Base-by-base conservation (phyloP, 2,329 filamentous ascomycete species). In the Colletotrichum acutatum region DNA sequence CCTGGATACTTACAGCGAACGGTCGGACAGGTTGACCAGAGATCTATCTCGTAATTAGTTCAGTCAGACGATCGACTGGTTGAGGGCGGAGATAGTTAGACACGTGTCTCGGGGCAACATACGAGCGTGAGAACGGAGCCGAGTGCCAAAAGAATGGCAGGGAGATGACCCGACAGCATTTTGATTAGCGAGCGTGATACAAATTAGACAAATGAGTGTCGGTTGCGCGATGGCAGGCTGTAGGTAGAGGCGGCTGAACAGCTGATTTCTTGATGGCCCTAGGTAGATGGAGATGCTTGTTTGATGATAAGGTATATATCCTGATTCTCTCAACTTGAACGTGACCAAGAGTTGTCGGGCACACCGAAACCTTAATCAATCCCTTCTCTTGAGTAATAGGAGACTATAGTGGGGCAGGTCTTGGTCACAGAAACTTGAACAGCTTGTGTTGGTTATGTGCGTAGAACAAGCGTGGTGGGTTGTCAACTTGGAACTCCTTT, bases 81-180 rank as follows among this genome's bases (percentile, higher is more conserved):
- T 6, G 2, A 9, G 5, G 4, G 0, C 5, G 5, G 24, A 12
- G 7, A 2, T 5, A 2, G 14, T 14, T n/a, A n/a, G n/a, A n/a
- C n/a, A n/a, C n/a, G n/a, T 2, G 6, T 6, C 2, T 7, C 19
- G 16, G 37, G 19, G n/a, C 0, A 2, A 64, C 52, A 37, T 3
- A 68, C 60, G 0, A 49, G 2, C 7, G 2, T 24, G 2, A 24
- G 1, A 2, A 68, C 9, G 0, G 34, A 22, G 1, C 7, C 3
- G 4, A 68, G 34, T 9, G 37, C 32, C 14, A 65, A 9, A 4
- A 68, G 2, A 32, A 32, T 9, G 0, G 26, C 3, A 0, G n/a
- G 24, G 7, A 49, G 65, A 4, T 30, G 12, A 16, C 7, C 9
- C 7, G 52, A 57, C 49, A 65, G 5, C 60, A 68, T 68, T 42